phyloP scores from a whole-genome alignment of 2,329 filamentous ascomycete genomes.

The Nigrospora osmanthi region DNA sequence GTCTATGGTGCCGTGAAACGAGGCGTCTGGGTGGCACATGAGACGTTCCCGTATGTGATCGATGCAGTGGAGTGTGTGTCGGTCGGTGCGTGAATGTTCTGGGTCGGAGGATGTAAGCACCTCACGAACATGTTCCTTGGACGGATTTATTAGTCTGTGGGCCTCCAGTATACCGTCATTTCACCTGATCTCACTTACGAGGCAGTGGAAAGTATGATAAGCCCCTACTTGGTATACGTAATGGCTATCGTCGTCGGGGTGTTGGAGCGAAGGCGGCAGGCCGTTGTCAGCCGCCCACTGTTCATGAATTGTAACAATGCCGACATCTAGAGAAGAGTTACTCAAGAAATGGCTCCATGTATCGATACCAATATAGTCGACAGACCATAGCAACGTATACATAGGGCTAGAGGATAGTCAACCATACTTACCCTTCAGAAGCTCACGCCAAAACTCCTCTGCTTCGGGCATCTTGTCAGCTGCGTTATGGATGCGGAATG shows the following conservation, averaged over 20 bases:
- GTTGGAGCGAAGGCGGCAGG: background rate
- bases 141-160: too few species aligned
- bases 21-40: background rate
- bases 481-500: background rate
- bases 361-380: background rate
- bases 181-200: background rate
- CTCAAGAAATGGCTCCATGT: background rate
- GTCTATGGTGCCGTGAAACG: background rate
- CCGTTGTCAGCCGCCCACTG: background rate
- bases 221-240: background rate
- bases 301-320: background rate
- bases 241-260: background rate
- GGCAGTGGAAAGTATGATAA: background rate
- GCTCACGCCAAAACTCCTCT: background rate
- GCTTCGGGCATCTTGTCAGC: background rate
- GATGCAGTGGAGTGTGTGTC: background rate
- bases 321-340: background rate
- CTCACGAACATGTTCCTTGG: background rate
- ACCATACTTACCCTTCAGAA: background rate
- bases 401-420: background rate
- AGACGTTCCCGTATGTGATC: background rate
- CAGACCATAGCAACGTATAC: too few species aligned
- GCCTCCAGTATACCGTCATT: too few species aligned
- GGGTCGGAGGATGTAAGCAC: background rate
- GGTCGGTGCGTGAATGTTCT: background rate